phyloP scores from a whole-genome alignment of 78 protist species.

The Tieghemostelium lacteum region DNA sequence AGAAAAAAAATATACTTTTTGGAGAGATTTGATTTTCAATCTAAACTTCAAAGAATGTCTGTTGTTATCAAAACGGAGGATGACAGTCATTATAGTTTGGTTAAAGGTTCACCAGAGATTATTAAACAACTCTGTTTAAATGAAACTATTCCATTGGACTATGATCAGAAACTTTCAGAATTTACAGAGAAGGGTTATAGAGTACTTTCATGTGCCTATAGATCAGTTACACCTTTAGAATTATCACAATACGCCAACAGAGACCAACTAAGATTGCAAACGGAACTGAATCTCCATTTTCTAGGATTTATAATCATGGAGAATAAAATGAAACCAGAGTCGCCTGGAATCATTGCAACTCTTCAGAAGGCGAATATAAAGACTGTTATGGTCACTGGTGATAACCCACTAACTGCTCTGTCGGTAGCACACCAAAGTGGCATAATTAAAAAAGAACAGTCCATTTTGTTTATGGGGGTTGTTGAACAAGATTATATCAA shows the following conservation, averaged over 20 bases:
- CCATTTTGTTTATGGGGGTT: slow-evolving; percentile 33
- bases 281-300: slow-evolving; percentile 79
- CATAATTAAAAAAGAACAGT: slow-evolving; percentile 43
- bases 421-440: slow-evolving; percentile 88
- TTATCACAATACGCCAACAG: background rate
- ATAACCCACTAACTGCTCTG: slow-evolving; percentile 93
- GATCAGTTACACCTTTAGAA: background rate
- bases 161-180: slow-evolving; percentile 9
- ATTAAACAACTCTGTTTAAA: slow-evolving; percentile 65
- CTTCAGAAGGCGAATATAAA: slow-evolving; percentile 79
- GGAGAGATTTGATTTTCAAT: slow-evolving; percentile 75
- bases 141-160: slow-evolving; percentile 79
- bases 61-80: slow-evolving; percentile 48
- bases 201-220: slow-evolving; percentile 89
- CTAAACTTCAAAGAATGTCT: slow-evolving; percentile 91
- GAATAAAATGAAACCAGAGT: slow-evolving; percentile 84
- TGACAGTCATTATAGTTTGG: slow-evolving; percentile 3
- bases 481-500: background rate
- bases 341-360: slow-evolving; percentile 54
- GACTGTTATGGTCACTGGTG: slow-evolving; percentile 90
- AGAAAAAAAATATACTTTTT: slow-evolving; percentile 6
- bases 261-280: slow-evolving; percentile 3
- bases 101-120: slow-evolving; percentile 95
- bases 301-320: slow-evolving; percentile 82
- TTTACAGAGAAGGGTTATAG: slow-evolving; percentile 89